Base-by-base conservation (phyloP, 2,329 filamentous ascomycete genomes). In the Endoconidiophora laricicola region DNA sequence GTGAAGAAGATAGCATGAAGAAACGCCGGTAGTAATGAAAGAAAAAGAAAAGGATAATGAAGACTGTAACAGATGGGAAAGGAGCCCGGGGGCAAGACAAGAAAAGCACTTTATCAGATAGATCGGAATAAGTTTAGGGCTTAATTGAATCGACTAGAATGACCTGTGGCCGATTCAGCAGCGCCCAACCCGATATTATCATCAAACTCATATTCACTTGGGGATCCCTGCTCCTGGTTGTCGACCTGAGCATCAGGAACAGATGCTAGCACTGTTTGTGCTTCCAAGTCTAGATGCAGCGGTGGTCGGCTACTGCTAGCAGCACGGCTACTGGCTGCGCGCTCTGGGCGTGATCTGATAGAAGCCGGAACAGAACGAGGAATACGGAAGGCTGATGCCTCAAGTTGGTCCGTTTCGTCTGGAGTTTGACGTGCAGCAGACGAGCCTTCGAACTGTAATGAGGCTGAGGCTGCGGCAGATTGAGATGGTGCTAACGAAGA, bases 361-460 rank as follows among this genome's bases (percentile, higher is more conserved):
- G 46, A 48, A 16, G 46, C 36, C n/a, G 46, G n/a, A 38, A 46
- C 41, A 37, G 26, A n/a, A 4, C 18, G 38, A 23, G 44, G 14
- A 20, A 50, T 44, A 4, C 48, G 48, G 24, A 46, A 49, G 6
- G 41, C 48, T 10, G 48, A 38, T 16, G 48, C 40, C n/a, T 44
- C 48, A 14, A 49, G 33, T 20, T 33, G 10, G 6, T 49, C 48
- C 9, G 39, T 24, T 18, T 33, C 29, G 29, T 48, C 46, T 7
- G 23, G 26, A 4, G 20, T 39, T 23, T 23, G 46, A 14, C 46
- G 33, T 6, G 7, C 7, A 12, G 29, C 29, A 33, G 29, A 33
- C 12, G 29, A 12, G 29, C 29, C 29, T 33, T 33, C 29, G 12
- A 33, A 12, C 9, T 33, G 7, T 33, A 33, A 33, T 10, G 29